Evolutionary conservation across 192 early-diverging fungal species (phyloP).

Genomic region (Lobulomyces angularis): DNA sequence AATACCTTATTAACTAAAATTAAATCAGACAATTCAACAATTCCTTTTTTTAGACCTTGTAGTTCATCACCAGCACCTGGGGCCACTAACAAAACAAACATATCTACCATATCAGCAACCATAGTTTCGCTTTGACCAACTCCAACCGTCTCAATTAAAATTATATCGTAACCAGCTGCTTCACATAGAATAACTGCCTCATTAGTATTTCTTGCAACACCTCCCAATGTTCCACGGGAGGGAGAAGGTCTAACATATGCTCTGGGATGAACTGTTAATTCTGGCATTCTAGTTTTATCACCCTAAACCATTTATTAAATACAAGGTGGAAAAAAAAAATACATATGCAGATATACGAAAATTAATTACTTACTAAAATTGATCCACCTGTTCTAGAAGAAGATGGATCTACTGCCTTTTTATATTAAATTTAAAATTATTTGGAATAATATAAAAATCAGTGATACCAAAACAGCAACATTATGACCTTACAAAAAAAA

Average conservation of each 20-base stretch:
- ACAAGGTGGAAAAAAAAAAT: too few relatives aligned
- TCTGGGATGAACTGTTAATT: constrained; percentile 40
- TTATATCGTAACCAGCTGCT: constrained; percentile 67
- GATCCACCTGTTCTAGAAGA: constrained; percentile 66
- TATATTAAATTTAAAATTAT: not conserved
- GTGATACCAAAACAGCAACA: constrained; percentile 56
- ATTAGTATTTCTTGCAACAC: constrained; percentile 68
- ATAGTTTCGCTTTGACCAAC: constrained; percentile 80
- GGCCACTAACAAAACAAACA: constrained; percentile 67
- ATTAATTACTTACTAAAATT: constrained; percentile 37
- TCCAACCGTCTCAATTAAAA: constrained; percentile 73
- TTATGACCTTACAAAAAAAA: too few relatives aligned
- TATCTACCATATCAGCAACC: constrained; percentile 79
- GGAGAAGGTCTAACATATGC: constrained; percentile 75
- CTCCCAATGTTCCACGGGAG: constrained; percentile 55
- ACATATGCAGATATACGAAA: too few relatives aligned
- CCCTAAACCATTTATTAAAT: too few relatives aligned
- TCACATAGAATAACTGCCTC: constrained; percentile 71
- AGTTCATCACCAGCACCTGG: constrained; percentile 78
- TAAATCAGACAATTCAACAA: constrained; percentile 72
- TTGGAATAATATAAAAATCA: not conserved
- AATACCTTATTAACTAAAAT: constrained; percentile 71
- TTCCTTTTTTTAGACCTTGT: constrained; percentile 80
- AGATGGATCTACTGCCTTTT: constrained; percentile 72
- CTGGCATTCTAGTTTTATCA: constrained; percentile 77